These are phyloP conservation scores for Dothistroma pini DNA, from an alignment of 2,329 filamentous ascomycete species.

Conservation along the genomic window DNA sequence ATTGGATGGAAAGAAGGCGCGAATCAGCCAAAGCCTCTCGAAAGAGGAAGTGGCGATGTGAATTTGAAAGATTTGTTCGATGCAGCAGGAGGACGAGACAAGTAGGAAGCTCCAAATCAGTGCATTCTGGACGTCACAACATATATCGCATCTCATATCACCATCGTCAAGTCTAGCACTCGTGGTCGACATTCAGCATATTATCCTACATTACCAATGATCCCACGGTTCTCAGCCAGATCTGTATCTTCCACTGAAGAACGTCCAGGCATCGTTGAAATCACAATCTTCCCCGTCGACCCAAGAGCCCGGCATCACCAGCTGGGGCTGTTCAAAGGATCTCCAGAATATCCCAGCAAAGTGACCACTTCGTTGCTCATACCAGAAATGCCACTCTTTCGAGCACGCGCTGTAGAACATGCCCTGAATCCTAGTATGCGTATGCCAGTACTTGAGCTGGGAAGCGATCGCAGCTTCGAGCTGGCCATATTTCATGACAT, in stretches of 20 bases:
- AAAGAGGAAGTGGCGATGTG: conserved; percentile 78
- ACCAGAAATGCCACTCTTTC: too few species aligned
- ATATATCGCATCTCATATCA: background rate
- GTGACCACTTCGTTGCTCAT: too few species aligned
- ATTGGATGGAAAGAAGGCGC: conserved; percentile 93
- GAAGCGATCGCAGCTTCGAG: too few species aligned
- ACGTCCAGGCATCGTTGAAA: background rate
- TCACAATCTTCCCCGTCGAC: background rate
- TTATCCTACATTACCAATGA: background rate
- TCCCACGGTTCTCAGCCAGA: background rate
- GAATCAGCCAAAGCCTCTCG: conserved; percentile 73
- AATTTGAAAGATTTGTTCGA: conserved; percentile 81
- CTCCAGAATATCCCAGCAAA: too few species aligned
- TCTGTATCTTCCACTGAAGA: background rate
- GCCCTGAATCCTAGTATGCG: too few species aligned
- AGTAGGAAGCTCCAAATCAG: background rate
- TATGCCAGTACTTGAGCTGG: too few species aligned
- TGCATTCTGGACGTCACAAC: background rate
- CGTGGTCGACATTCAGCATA: background rate
- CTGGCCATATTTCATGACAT: too few species aligned
- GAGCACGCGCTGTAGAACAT: too few species aligned
- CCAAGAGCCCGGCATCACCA: background rate
- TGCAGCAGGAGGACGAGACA: conserved; percentile 29
- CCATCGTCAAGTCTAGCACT: background rate
- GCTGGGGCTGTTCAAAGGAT: background rate